Base-by-base conservation (phyloP, 2,329 filamentous ascomycete species). In the Fusarium oxysporum region DNA sequence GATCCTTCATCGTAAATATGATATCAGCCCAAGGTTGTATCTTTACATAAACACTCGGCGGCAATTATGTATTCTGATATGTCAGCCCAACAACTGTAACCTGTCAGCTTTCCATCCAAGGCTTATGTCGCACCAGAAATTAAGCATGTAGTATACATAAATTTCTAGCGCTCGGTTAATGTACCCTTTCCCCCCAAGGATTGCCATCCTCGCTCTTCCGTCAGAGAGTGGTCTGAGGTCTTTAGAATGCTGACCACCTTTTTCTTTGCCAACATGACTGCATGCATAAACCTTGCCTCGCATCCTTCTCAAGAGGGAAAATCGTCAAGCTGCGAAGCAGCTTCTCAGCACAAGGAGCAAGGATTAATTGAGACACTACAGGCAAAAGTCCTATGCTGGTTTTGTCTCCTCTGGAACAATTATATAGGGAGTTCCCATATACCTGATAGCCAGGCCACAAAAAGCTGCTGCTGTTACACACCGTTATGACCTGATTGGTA, bases 401-500 rank as follows among this genome's bases (percentile, higher is more conserved):
- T 5, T 23, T 23, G 23, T 23, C 23, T 23, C 23, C 23, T 23
- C 23, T 23, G 23, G 23, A 23, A 23, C 54, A 57, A 35, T 57
- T 57, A 57, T 57, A 57, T 57, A 57, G 54, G n/a, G 38, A 57
- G 45, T 3, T 45, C 54, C 54, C 54, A 16, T 57, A 11, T 47
- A 30, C 44, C 44, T 47, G 25, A 30, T n/a, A 6, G 19, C 25
- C 45, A 3, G 45, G 45, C 45, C 21, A 32, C 1, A 48, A 17
- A 30, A 11, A 3, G 23, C 23, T 11, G n/a, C 38, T 40, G 40
- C 40, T 35, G 54, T 45, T 45, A 57, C 50, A 54, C 23, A 23
- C 23, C 23, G 23, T 23, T 23, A 23, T 23, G 23, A 23, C 23
- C 41, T 43, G n/a, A 16, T 43, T 17, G n/a, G 41, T 43, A 43